Conservation (phyloP, 1,284 basidiomycete genomes). For the Crepidotus sp. region DNA sequence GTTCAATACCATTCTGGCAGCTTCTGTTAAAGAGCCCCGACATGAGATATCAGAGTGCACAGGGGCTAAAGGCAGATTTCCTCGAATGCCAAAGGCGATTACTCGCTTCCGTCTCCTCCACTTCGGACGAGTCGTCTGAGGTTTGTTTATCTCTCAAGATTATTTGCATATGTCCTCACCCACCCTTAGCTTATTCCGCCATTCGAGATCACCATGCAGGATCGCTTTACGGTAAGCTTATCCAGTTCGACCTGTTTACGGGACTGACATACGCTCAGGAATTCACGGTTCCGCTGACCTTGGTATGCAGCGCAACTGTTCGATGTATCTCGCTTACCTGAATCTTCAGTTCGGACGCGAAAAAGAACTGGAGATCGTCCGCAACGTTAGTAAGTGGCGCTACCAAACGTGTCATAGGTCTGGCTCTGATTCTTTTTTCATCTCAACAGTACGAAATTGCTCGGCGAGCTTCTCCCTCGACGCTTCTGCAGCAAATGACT, state of each 20-base stretch:
- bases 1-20: slow-evolving; percentile 26
- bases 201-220: slow-evolving; percentile 56
- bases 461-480: slow-evolving; percentile 50
- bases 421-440: not conserved
- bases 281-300: slow-evolving; percentile 56
- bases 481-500: slow-evolving; percentile 27
- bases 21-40: slow-evolving; percentile 58
- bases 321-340: not conserved
- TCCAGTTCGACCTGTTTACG: not conserved
- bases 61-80: slow-evolving; percentile 56
- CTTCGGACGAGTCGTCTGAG: slow-evolving; percentile 49
- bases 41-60: slow-evolving; percentile 57
- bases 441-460: slow-evolving; percentile 41
- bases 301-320: slow-evolving; percentile 32
- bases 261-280: slow-evolving; percentile 30
- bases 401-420: not conserved
- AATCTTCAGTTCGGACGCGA: slow-evolving; percentile 53
- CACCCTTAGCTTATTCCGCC: slow-evolving; percentile 47
- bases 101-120: slow-evolving; percentile 46
- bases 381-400: slow-evolving; percentile 45
- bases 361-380: slow-evolving; percentile 56
- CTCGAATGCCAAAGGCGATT: slow-evolving; percentile 57
- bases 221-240: slow-evolving; percentile 47
- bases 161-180: not conserved
- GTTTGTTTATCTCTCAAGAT: slow-evolving; percentile 24